Percentiles rank a stretch among this genome's conserved stretches.
These are phyloP conservation scores for Biscutella auriculata DNA, from an alignment of 441 rosid species.

Conservation along the genomic window DNA sequence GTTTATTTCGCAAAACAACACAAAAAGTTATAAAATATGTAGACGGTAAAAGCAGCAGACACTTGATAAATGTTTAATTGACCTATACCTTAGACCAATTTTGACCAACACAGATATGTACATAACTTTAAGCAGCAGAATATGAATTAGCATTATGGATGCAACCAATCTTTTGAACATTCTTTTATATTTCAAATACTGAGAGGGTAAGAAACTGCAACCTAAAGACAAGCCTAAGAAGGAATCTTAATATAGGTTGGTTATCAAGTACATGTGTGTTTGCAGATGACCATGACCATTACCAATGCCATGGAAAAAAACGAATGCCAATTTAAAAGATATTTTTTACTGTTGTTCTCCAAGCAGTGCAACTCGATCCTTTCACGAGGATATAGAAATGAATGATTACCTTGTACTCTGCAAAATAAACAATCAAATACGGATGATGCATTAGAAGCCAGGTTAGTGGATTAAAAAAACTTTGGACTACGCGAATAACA, in stretches of 20 bases:
- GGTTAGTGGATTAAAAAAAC: background rate
- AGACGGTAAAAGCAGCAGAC: slow-evolving; percentile 9
- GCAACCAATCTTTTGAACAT: background rate
- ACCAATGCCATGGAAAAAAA: slow-evolving; percentile 2
- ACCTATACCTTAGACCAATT: background rate
- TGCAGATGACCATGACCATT: slow-evolving; percentile 6
- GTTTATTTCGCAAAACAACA: background rate
- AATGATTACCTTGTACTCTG: slow-evolving; percentile 24
- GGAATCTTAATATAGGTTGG: background rate
- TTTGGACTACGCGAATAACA: background rate
- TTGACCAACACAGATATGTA: background rate
- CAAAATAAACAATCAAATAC: slow-evolving; percentile 19
- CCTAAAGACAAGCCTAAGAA: slow-evolving; percentile 9
- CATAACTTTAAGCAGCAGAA: background rate
- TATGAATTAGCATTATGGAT: slow-evolving; percentile 4
- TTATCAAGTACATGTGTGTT: background rate
- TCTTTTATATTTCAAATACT: slow-evolving; percentile 1
- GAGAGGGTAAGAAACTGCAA: background rate
- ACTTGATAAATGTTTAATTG: background rate
- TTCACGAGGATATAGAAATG: slow-evolving; percentile 5
- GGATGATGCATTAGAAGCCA: background rate
- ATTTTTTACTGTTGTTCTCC: slow-evolving; percentile 6
- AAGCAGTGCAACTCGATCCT: slow-evolving; percentile 2
- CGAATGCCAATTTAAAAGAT: background rate
- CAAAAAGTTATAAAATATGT: background rate